phyloP scores from a whole-genome alignment of 495 filamentous ascomycete genomes.

The Daldinia decipiens region DNA sequence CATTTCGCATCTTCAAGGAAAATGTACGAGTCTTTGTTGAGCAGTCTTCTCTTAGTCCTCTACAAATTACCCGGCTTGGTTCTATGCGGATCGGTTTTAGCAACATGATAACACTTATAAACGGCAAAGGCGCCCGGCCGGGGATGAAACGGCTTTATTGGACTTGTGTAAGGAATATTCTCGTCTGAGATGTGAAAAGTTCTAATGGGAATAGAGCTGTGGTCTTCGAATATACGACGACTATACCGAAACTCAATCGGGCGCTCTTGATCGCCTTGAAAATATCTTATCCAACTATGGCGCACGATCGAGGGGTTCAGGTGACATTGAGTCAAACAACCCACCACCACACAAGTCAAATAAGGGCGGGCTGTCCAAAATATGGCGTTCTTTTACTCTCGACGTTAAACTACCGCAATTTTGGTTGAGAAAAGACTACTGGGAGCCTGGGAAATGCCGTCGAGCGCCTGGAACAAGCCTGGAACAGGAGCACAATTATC shows the following conservation, averaged over 20 bases:
- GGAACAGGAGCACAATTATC: slow-evolving; percentile 4
- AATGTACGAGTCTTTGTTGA: slow-evolving; percentile 11
- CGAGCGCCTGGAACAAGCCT: neutral
- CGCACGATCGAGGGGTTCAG: neutral
- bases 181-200: neutral
- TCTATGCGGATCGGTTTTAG: neutral
- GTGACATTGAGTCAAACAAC: slow-evolving; percentile 5
- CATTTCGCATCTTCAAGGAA: slow-evolving; percentile 8
- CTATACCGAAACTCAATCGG: slow-evolving; percentile 20
- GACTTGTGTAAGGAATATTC: slow-evolving; percentile 11
- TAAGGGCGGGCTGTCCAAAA: neutral
- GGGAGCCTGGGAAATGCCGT: slow-evolving; percentile 10
- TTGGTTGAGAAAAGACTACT: slow-evolving; percentile 11
- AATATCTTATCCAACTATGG: slow-evolving; percentile 6
- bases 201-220: slow-evolving; percentile 3
- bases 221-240: slow-evolving; percentile 17
- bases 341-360: neutral
- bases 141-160: slow-evolving; percentile 3
- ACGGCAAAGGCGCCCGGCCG: neutral
- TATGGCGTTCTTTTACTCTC: neutral
- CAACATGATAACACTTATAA: neutral
- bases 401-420: neutral
- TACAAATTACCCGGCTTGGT: neutral
- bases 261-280: slow-evolving; percentile 12
- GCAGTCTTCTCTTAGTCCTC: neutral